phyloP scores from a whole-genome alignment of 2,329 filamentous ascomycete genomes.

The Blastomyces parvus region DNA sequence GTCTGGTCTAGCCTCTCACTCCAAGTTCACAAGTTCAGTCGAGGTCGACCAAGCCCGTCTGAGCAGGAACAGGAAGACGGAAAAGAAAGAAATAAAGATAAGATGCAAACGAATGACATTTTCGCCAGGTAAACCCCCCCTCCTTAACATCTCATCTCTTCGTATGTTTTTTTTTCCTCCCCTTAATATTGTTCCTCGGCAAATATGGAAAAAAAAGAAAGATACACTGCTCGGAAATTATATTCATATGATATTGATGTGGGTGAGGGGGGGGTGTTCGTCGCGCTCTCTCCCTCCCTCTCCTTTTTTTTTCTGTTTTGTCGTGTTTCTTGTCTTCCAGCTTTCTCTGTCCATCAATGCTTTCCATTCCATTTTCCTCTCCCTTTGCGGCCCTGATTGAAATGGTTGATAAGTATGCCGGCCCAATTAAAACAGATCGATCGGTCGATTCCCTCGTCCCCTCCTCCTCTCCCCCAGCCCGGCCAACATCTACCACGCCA shows the following conservation, averaged over 20 bases:
- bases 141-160: neutral
- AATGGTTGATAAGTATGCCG: neutral
- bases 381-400: neutral
- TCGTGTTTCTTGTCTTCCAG: neutral
- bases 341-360: neutral
- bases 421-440: neutral
- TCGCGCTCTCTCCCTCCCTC: neutral
- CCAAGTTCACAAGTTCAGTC: too few species aligned
- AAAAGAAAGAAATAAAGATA: too few species aligned
- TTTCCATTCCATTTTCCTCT: neutral
- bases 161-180: neutral
- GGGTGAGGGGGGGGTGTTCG: neutral
- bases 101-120: too few species aligned
- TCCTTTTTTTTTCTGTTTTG: neutral
- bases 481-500: neutral
- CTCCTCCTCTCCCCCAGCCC: neutral
- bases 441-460: neutral
- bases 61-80: too few species aligned
- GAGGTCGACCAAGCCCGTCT: too few species aligned
- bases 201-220: neutral
- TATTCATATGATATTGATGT: neutral
- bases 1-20: too few species aligned
- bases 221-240: neutral
- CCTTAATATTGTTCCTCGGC: neutral
- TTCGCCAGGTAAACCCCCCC: neutral